Percentiles rank a stretch among this genome's conserved stretches.
Conservation (phyloP, 805 yeast genomes). For the Myxozyma geophila region DNA sequence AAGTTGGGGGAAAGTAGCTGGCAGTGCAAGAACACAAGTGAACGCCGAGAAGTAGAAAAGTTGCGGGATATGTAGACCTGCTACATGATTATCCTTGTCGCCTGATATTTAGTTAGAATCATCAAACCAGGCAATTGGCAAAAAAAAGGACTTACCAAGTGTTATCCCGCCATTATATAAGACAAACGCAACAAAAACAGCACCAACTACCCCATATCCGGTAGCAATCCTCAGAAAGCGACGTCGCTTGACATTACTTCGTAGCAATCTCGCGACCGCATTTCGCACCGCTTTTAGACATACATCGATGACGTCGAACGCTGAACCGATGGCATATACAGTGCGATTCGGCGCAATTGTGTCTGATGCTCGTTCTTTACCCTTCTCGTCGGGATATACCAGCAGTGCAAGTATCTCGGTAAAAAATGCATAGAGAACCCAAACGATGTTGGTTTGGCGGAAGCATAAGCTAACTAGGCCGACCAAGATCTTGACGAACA, state of each 20-base stretch:
- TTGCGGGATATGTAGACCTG: constrained; percentile 76
- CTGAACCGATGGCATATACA: not conserved
- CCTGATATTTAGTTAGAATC: constrained; percentile 50
- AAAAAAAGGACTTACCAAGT: constrained; percentile 44
- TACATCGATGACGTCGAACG: constrained; percentile 6
- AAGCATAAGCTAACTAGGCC: constrained; percentile 52
- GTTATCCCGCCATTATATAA: constrained; percentile 80
- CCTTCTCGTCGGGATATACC: constrained; percentile 18
- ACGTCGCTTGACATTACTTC: not conserved
- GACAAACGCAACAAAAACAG: constrained; percentile 61
- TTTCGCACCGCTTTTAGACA: not conserved
- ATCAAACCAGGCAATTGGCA: not conserved
- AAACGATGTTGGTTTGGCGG: constrained; percentile 89
- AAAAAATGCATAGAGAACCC: constrained; percentile 53
- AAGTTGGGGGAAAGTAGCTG: constrained; percentile 64
- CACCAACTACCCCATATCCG: constrained; percentile 21
- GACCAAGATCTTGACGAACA: not conserved
- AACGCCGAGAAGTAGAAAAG: constrained; percentile 76
- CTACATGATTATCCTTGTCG: constrained; percentile 82
- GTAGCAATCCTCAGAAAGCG: not conserved
- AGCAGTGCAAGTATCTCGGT: constrained; percentile 5
- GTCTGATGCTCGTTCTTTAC: constrained; percentile 24
- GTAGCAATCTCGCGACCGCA: constrained; percentile 2
- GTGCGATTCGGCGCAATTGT: constrained; percentile 10
- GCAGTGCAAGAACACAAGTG: constrained; percentile 66